Percentiles rank a stretch among this genome's conserved stretches.
Conservation (phyloP, 495 filamentous ascomycete genomes). For the Talaromyces proteolyticus region DNA sequence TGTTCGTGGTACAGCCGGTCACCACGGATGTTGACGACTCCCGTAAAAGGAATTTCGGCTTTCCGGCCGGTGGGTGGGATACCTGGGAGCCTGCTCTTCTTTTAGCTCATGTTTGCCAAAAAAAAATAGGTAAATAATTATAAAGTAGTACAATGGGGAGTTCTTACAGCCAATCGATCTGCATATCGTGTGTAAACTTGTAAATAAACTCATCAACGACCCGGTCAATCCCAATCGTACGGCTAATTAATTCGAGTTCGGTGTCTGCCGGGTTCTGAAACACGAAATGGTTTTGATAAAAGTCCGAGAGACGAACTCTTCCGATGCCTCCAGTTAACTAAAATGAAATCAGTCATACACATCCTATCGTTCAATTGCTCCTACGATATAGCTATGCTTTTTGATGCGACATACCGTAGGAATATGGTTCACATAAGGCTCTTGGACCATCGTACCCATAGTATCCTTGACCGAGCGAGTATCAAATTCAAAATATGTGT, state of each 20-base stretch:
- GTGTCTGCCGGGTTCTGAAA: slow-evolving; percentile 62
- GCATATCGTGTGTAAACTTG: slow-evolving; percentile 58
- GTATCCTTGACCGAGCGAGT: slow-evolving; percentile 34
- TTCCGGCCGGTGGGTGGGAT: slow-evolving; percentile 62
- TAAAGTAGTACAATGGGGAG: slow-evolving; percentile 10
- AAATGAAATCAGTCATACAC: too few relatives aligned
- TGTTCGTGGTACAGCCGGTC: slow-evolving; percentile 75
- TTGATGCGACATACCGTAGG: slow-evolving; percentile 51
- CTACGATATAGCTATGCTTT: not conserved
- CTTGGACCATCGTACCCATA: slow-evolving; percentile 49
- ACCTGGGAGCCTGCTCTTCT: slow-evolving; percentile 56
- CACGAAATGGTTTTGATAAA: slow-evolving; percentile 73
- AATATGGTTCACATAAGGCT: slow-evolving; percentile 55
- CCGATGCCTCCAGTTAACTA: slow-evolving; percentile 68
- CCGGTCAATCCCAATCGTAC: slow-evolving; percentile 56
- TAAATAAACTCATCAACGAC: slow-evolving; percentile 54
- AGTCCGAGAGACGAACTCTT: slow-evolving; percentile 50
- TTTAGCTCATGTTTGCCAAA: slow-evolving; percentile 53
- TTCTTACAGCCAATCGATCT: slow-evolving; percentile 62
- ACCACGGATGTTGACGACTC: slow-evolving; percentile 69
- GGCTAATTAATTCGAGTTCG: slow-evolving; percentile 59
- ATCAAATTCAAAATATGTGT: slow-evolving; percentile 36
- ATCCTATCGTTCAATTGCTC: too few relatives aligned
- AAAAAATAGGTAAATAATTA: too few relatives aligned
- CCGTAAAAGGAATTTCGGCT: slow-evolving; percentile 64